These are phyloP conservation scores for Nitzschia sp. DNA, from an alignment of 108 stramenopile genomes.

Conservation along the genomic window DNA sequence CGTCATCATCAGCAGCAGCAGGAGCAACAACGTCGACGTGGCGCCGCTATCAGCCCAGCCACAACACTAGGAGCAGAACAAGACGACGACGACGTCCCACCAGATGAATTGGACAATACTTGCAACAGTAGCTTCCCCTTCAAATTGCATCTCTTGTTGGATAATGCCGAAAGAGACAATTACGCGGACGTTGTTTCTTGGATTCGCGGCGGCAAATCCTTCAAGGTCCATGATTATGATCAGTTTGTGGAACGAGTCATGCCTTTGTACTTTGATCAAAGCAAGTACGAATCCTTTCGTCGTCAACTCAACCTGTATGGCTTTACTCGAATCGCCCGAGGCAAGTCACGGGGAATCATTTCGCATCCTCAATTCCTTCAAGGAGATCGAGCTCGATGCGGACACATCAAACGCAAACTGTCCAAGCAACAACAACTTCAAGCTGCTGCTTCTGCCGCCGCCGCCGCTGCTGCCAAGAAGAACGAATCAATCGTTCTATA, in stretches of 20 bases:
- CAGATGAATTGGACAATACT: too few species aligned
- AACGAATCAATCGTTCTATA: too few species aligned
- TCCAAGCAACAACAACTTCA: too few species aligned
- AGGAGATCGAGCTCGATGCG: not conserved
- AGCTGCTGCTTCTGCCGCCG: too few species aligned
- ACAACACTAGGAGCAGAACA: too few species aligned
- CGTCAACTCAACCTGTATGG: constrained; percentile 84
- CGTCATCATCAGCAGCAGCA: too few species aligned
- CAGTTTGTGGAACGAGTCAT: constrained; percentile 49
- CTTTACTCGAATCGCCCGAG: constrained; percentile 50
- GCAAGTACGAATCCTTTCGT: too few species aligned
- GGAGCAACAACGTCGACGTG: too few species aligned
- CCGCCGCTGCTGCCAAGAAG: too few species aligned
- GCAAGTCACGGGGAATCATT: constrained; percentile 49
- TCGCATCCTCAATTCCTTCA: constrained; percentile 59
- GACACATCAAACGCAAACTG: not conserved
- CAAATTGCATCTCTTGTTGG: constrained; percentile 54
- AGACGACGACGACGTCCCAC: too few species aligned
- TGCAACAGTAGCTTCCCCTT: constrained; percentile 17
- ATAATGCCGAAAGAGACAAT: constrained; percentile 40
- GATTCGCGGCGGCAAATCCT: constrained; percentile 51
- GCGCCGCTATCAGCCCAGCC: too few species aligned
- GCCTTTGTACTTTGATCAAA: constrained; percentile 54
- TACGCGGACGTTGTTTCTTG: constrained; percentile 53
- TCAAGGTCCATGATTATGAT: constrained; percentile 53